These are phyloP conservation scores for Cyberlindnera euphorbiae DNA, from an alignment of 805 yeast genomes.

Conservation along the genomic window DNA sequence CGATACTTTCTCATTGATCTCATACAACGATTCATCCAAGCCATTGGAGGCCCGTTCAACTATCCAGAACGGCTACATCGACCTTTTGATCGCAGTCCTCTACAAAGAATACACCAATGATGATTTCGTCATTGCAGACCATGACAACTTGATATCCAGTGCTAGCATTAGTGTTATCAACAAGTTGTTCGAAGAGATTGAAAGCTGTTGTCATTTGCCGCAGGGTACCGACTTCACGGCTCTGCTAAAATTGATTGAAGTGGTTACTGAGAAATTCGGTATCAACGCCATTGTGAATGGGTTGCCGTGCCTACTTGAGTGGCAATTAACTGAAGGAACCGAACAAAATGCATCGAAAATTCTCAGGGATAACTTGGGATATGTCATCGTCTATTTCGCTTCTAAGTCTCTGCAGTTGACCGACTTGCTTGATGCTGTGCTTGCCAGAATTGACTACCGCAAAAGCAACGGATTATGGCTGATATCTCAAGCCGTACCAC, in stretches of 20 bases:
- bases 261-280: constrained; percentile 35
- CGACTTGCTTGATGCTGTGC: constrained; percentile 11
- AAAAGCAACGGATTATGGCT: constrained; percentile 17
- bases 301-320: constrained; percentile 41
- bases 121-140: constrained; percentile 16
- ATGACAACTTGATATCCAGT: constrained; percentile 18
- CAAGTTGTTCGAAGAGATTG: constrained; percentile 21
- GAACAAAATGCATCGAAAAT: constrained; percentile 1
- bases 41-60: constrained; percentile 4
- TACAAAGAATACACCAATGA: constrained; percentile 21
- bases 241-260: constrained; percentile 11
- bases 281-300: constrained; percentile 42
- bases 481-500: constrained; percentile 12
- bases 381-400: constrained; percentile 12
- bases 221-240: constrained; percentile 4
- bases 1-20: constrained; percentile 19
- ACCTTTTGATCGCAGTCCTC: too few relatives aligned
- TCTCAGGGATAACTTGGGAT: constrained; percentile 22
- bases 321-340: constrained; percentile 29
- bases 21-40: constrained; percentile 2
- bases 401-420: constrained; percentile 8
- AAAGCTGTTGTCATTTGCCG: constrained; percentile 6
- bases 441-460: constrained; percentile 22
- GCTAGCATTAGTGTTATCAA: constrained; percentile 19
- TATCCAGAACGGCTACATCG: constrained; percentile 18